Percentiles rank a stretch among this genome's conserved stretches.
Evolutionary conservation across 352 stramenopile species (phyloP).

Genomic region (Pythium rhizo-oryzae): DNA sequence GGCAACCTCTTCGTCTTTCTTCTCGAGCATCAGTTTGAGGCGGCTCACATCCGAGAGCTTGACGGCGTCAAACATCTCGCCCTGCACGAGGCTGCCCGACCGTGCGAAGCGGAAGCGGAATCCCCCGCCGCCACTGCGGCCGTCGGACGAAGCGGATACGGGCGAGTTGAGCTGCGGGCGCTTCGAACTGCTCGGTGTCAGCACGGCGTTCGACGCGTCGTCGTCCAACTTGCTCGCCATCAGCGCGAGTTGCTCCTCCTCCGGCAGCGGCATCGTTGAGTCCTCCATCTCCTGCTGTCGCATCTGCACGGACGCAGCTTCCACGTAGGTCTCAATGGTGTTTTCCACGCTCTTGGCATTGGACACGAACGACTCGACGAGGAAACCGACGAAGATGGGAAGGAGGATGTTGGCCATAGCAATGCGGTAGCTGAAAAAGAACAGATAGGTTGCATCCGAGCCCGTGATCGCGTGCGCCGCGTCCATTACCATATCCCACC

Average conservation of each 20-base stretch:
- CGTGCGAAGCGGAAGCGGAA: constrained; percentile 75
- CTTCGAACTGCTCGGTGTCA: constrained; percentile 1
- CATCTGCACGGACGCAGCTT: constrained; percentile 34
- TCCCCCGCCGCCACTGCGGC: constrained; percentile 36
- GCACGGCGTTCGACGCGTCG: constrained; percentile 6
- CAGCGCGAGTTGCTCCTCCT: constrained; percentile 62
- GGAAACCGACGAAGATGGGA: constrained; percentile 86
- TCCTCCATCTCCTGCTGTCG: constrained; percentile 30
- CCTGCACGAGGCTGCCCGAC: constrained; percentile 67
- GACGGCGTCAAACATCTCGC: constrained; percentile 84
- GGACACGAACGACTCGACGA: constrained; percentile 83
- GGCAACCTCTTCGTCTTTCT: constrained; percentile 71
- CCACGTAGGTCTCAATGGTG: constrained; percentile 65
- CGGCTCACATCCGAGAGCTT: constrained; percentile 75
- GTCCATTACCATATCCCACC: constrained; percentile 85
- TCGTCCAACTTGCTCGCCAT: constrained; percentile 46
- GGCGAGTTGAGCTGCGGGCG: constrained; percentile 17
- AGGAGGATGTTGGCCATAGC: constrained; percentile 83
- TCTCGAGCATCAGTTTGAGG: constrained; percentile 63
- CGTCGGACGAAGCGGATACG: constrained; percentile 44
- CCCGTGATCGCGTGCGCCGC: constrained; percentile 67
- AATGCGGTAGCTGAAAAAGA: constrained; percentile 86
- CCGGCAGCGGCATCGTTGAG: constrained; percentile 11
- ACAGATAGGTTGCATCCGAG: constrained; percentile 65
- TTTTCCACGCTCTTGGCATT: constrained; percentile 76